These are phyloP conservation scores for Annulohypoxylon bovei DNA, from an alignment of 495 filamentous ascomycete genomes.

Conservation along the genomic window DNA sequence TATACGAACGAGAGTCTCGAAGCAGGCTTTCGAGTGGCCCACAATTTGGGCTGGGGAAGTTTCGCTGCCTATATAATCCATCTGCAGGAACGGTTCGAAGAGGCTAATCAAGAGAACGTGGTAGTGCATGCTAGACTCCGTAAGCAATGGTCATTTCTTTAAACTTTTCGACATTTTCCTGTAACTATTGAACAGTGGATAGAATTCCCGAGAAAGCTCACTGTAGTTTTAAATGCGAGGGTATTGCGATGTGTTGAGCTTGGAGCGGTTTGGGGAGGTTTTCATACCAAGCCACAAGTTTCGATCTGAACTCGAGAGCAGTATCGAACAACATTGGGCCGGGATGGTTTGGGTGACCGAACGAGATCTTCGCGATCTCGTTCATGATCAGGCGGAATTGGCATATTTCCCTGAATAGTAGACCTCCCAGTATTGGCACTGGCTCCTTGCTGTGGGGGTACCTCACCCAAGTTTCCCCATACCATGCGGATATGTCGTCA, in stretches of 20 bases:
- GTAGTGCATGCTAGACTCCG: constrained; percentile 22
- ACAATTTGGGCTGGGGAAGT: constrained; percentile 33
- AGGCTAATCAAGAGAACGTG: constrained; percentile 31
- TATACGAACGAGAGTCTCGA: constrained; percentile 50
- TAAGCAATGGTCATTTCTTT: no score
- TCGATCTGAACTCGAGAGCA: constrained; percentile 42
- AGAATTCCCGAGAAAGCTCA: constrained; percentile 24
- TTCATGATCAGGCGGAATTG: constrained; percentile 50
- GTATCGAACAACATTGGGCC: constrained; percentile 33
- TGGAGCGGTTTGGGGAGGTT: constrained; percentile 48
- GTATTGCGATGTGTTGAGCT: constrained; percentile 45
- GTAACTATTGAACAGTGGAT: no score
- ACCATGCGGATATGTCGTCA: constrained; percentile 38
- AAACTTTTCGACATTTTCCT: no score
- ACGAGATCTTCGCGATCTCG: constrained; percentile 32
- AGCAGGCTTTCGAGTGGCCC: constrained; percentile 31
- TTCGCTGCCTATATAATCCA: constrained; percentile 24
- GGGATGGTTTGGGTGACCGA: constrained; percentile 5
- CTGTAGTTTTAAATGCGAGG: constrained; percentile 49
- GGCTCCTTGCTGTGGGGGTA: constrained; percentile 44
- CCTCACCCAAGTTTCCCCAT: constrained; percentile 49
- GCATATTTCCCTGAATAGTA: constrained; percentile 46
- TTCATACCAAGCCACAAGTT: constrained; percentile 40
- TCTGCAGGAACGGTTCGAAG: constrained; percentile 33
- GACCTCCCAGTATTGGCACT: constrained; percentile 42